Evolutionary conservation across 2,329 filamentous ascomycete genomes (phyloP), one percentile per base, ranked within the genome.

Genomic region (Stemphylium vesicarium): DNA sequence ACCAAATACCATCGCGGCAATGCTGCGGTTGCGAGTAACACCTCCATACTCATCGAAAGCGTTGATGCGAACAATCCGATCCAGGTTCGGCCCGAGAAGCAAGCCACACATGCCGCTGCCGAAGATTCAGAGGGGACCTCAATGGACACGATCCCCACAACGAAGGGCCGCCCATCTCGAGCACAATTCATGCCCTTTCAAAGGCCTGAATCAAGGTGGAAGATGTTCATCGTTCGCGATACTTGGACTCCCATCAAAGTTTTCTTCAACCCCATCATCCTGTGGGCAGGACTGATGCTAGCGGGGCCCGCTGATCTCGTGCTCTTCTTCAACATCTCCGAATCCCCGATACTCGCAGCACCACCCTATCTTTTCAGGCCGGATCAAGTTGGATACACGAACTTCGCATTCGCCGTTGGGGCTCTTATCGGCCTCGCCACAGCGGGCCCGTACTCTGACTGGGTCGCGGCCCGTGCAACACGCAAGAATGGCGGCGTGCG

Each of bases 401-500:
- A 84, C 61, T 80, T 73, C 26, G 70, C 70, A 0, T 72, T 73
- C 37, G 69, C 84, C 0, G 65, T 82, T n/a, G 84, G 84, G 2
- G 81, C 79, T 0, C 62, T 84, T 6, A 79, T 86, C 38, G 84
- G 84, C 2, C 72, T 86, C 5, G 71, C 76, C 0, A 84, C 83
- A 1, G 82, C 83, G 7, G 84, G 84, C 0, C 81, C 81, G 0
- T 74, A 85, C 12, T 82, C 78, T 9, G 84, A 86, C 63, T 85
- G 82, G 82, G 74, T 86, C 26, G 79, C 80, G n/a, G 82, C 81
- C 43, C 72, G 78, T 13, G 78, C 80, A 1, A 86, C 84, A 7
- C 75, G 72, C 44, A 78, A 77, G 60, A 86, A 86, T 56, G 68
- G 76, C 0, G 83, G 83, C 1, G 78, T 86, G 41, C 76, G 84